Conservation (phyloP, 768 basidiomycete genomes). For the Lentinula boryana region DNA sequence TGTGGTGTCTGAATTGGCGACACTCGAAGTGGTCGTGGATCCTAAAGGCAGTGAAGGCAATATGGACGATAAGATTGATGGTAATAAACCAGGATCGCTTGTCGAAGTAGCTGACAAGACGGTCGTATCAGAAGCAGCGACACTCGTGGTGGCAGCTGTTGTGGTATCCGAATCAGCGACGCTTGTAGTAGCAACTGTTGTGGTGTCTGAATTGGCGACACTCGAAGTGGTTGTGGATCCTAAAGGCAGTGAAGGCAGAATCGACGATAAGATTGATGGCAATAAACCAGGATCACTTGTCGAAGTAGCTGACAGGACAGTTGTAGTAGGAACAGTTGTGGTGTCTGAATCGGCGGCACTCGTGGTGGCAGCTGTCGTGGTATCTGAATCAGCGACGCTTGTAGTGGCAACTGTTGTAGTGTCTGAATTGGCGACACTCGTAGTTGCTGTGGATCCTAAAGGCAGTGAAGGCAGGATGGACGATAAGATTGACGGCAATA, state of each 20-base stretch:
- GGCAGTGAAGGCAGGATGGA: not conserved
- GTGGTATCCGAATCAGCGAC: not conserved
- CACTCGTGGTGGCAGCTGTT: constrained; percentile 6
- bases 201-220: not conserved
- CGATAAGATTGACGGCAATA: not conserved
- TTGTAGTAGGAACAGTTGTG: not conserved
- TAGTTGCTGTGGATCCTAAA: not conserved
- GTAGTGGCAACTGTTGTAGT: not conserved
- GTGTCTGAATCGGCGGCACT: constrained; percentile 15
- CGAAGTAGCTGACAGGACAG: not conserved
- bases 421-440: not conserved
- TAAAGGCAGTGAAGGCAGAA: not conserved
- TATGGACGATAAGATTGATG: not conserved
- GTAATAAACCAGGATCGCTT: not conserved
- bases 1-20: not conserved
- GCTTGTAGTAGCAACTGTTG: not conserved
- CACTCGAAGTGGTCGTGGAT: not conserved
- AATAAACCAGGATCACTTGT: not conserved
- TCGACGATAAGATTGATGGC: not conserved
- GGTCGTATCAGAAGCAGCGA: not conserved
- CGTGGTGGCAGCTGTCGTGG: constrained; percentile 7
- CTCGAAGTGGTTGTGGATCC: not conserved
- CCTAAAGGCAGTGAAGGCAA: not conserved
- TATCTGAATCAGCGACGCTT: not conserved
- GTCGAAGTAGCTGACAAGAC: not conserved